Evolutionary conservation across 805 yeast species (phyloP).

Genomic region (Starmerella tilneyi): DNA sequence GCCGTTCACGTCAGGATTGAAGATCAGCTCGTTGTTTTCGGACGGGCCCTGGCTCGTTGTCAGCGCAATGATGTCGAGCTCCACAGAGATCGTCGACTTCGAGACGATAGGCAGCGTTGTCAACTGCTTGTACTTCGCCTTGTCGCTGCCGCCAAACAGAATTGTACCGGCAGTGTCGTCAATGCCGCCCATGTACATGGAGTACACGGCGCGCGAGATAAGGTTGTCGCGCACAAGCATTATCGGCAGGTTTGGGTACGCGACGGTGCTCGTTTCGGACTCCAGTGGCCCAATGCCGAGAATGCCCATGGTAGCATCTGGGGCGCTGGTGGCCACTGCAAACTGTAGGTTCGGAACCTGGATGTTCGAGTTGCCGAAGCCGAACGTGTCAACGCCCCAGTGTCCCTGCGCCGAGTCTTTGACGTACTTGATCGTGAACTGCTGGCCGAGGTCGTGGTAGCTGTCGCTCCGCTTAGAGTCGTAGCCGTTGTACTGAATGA

Average conservation of each 20-base stretch:
- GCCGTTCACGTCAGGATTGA: background rate
- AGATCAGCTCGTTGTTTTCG: background rate
- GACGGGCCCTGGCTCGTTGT: conserved; percentile 15
- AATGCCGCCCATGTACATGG: conserved; percentile 46
- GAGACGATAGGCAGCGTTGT: conserved; percentile 37
- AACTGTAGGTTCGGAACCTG: conserved; percentile 47
- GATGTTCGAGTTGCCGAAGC: conserved; percentile 35
- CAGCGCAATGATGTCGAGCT: conserved; percentile 21
- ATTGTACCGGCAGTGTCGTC: conserved; percentile 40
- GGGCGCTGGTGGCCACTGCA: conserved; percentile 62
- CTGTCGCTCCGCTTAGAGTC: conserved; percentile 18
- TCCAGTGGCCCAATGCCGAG: conserved; percentile 28
- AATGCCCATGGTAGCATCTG: conserved; percentile 48
- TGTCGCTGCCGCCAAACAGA: conserved; percentile 65
- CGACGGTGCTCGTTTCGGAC: conserved; percentile 16
- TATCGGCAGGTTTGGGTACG: conserved; percentile 53
- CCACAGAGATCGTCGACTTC: conserved; percentile 22
- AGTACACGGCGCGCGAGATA: conserved; percentile 47
- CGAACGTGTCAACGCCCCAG: conserved; percentile 56
- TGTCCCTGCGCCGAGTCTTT: conserved; percentile 45
- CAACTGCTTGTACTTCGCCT: conserved; percentile 47
- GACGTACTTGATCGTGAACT: conserved; percentile 30
- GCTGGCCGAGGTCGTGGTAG: conserved; percentile 16
- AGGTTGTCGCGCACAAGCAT: conserved; percentile 48
- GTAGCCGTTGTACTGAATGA: conserved; percentile 24